Conservation (phyloP, 805 yeast genomes). For the Naumovozyma baii region DNA sequence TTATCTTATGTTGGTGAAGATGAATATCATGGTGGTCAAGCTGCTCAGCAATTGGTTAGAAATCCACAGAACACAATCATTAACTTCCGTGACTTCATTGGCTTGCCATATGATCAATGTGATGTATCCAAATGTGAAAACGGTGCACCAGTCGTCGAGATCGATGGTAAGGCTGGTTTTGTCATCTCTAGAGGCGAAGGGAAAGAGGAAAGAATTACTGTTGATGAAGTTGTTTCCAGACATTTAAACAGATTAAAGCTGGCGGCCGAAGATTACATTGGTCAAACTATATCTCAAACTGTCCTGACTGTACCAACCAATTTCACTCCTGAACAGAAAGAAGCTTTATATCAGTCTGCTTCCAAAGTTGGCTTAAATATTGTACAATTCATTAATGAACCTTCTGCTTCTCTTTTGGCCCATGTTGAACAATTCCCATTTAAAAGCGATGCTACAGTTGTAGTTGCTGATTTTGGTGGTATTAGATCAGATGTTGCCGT, state of each 20-base stretch:
- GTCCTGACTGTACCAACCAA: conserved; percentile 89
- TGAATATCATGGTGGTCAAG: conserved; percentile 97
- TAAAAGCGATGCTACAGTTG: conserved; percentile 32
- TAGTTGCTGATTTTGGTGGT: conserved; percentile 96
- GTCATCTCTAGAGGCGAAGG: conserved; percentile 42
- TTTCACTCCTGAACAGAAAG: conserved; percentile 65
- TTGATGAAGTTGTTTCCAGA: conserved; percentile 73
- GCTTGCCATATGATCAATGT: conserved; percentile 59
- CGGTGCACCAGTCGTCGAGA: conserved; percentile 31
- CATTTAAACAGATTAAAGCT: conserved; percentile 71
- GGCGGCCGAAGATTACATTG: conserved; percentile 91
- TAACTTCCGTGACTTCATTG: conserved; percentile 90
- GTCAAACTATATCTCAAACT: conserved; percentile 67
- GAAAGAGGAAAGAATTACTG: conserved; percentile 45
- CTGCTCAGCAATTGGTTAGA: conserved; percentile 83
- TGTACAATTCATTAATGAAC: conserved; percentile 84
- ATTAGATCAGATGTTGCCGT: conserved; percentile 93
- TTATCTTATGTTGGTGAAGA: conserved; percentile 87
- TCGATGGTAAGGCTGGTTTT: conserved; percentile 61
- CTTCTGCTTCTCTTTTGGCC: conserved; percentile 82
- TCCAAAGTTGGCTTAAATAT: conserved; percentile 67
- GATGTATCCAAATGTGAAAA: conserved; percentile 60
- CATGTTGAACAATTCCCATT: conserved; percentile 46
- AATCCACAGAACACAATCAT: conserved; percentile 78
- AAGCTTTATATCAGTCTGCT: conserved; percentile 51